Percentiles rank a stretch among this genome's conserved stretches.
These are phyloP conservation scores for Closterium sp. DNA, from an alignment of 139 green algal genomes.

Conservation along the genomic window DNA sequence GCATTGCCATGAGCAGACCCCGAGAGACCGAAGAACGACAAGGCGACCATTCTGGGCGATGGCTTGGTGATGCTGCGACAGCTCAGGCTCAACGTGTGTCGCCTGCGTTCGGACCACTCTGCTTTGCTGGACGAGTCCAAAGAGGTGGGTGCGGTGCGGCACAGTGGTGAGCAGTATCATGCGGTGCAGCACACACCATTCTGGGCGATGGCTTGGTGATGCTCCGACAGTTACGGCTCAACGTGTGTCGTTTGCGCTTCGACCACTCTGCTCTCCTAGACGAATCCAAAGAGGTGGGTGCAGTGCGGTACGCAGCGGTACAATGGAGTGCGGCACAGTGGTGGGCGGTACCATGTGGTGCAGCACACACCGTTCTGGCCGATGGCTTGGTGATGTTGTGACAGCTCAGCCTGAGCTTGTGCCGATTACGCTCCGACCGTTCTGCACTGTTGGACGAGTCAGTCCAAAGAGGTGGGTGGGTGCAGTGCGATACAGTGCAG, in stretches of 20 bases:
- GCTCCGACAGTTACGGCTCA: neutral
- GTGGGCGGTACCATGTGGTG: too few species aligned
- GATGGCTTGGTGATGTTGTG: conserved; percentile 3
- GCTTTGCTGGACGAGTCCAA: conserved; percentile 20
- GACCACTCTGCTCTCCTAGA: conserved; percentile 10
- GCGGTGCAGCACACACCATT: too few species aligned
- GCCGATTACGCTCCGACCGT: neutral
- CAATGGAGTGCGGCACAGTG: too few species aligned
- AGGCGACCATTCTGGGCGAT: conserved; percentile 37
- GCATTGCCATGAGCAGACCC: neutral
- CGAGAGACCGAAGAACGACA: conserved; percentile 37
- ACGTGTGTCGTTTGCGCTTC: neutral
- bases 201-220: too few species aligned
- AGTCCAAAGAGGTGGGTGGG: too few species aligned
- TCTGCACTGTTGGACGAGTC: conserved; percentile 11
- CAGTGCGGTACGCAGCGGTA: too few species aligned
- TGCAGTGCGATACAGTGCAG: neutral
- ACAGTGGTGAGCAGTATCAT: neutral
- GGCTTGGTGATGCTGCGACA: neutral
- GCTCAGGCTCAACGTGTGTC: neutral
- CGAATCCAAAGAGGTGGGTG: conserved; percentile 9
- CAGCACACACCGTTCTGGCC: too few species aligned
- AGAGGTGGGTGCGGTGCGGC: neutral
- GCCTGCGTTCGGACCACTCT: neutral
- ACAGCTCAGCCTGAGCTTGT: neutral